Percentiles rank a stretch among this genome's conserved stretches.
phyloP scores from a whole-genome alignment of 2,329 filamentous ascomycete species.

The Dactylonectria estremocensis region DNA sequence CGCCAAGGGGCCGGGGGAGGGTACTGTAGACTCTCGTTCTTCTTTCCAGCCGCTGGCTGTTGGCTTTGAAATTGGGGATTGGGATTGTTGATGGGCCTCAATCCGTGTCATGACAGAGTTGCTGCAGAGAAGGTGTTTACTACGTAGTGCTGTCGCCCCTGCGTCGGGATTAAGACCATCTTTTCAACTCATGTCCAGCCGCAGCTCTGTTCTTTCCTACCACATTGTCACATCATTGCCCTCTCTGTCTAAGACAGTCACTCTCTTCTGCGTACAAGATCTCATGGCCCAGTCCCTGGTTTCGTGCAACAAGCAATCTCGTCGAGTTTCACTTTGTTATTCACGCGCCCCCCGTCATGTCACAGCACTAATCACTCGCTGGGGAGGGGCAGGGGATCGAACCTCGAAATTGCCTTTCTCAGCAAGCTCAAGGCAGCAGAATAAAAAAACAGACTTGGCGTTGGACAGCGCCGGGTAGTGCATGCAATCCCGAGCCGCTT shows the following conservation, averaged over 20 bases:
- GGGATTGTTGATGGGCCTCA: no score
- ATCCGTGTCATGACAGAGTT: no score
- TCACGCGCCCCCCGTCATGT: constrained; percentile 15
- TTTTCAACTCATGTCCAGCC: neutral
- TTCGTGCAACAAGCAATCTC: constrained; percentile 6
- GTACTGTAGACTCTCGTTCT: neutral
- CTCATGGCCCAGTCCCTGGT: neutral
- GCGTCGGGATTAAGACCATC: no score
- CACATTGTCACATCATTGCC: constrained; percentile 7
- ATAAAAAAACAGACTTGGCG: constrained; percentile 30
- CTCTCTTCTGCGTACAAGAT: neutral
- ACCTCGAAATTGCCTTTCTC: constrained; percentile 16
- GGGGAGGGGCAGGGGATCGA: neutral
- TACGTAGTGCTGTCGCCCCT: no score
- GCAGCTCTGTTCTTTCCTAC: neutral
- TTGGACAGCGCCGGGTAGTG: neutral
- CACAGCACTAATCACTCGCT: neutral
- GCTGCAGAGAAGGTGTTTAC: no score
- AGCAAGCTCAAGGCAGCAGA: constrained; percentile 39
- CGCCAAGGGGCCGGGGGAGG: constrained; percentile 19
- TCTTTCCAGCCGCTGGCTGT: no score
- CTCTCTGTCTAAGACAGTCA: neutral
- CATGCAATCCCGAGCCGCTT: neutral
- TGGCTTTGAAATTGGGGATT: no score
- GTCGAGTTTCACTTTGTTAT: constrained; percentile 19